A percentile compares a stretch with the other conserved stretches of the same genome.
These are phyloP conservation scores for Claviceps cyperi DNA, from an alignment of 2,329 filamentous ascomycete genomes.

Conservation along the genomic window DNA sequence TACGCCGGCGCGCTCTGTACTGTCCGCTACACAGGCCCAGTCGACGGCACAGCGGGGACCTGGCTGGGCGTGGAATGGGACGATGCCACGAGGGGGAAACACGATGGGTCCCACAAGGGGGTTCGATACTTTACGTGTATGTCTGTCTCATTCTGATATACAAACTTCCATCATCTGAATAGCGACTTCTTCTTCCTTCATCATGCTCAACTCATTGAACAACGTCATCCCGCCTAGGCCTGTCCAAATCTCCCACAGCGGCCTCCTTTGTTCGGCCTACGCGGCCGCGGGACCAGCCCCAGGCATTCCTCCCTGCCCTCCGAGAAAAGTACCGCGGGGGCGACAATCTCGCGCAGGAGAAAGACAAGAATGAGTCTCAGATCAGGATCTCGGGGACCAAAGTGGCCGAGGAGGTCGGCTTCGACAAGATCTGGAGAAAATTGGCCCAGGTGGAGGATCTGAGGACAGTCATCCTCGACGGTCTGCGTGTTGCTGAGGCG, in stretches of 20 bases:
- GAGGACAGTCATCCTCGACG: conserved; percentile 69
- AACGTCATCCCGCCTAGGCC: conserved; percentile 24
- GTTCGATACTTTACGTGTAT: conserved; percentile 72
- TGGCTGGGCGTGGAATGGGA: conserved; percentile 99
- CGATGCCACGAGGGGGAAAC: conserved; percentile 71
- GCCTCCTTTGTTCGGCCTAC: conserved; percentile 79
- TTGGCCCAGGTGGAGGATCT: conserved; percentile 67
- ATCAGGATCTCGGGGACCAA: conserved; percentile 59
- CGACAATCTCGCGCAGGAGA: conserved; percentile 16
- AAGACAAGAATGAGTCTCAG: conserved; percentile 24
- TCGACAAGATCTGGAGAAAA: conserved; percentile 76
- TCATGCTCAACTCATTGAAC: neutral
- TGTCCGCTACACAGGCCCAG: conserved; percentile 65
- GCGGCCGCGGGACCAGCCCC: conserved; percentile 50
- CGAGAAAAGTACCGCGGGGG: conserved; percentile 63
- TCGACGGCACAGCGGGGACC: conserved; percentile 58
- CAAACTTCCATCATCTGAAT: neutral
- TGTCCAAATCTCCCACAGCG: conserved; percentile 50
- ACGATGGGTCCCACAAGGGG: conserved; percentile 71
- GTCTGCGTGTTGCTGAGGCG: conserved; percentile 42
- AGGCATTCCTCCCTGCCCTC: conserved; percentile 67
- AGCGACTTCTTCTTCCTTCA: neutral
- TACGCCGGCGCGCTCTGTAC: conserved; percentile 70
- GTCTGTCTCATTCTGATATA: conserved; percentile 7
- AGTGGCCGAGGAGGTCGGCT: conserved; percentile 83